A percentile compares a stretch with the other conserved stretches of the same genome.
Evolutionary conservation across 164 flowering plant species (phyloP).

Genomic region (Magnolia officinalis): DNA sequence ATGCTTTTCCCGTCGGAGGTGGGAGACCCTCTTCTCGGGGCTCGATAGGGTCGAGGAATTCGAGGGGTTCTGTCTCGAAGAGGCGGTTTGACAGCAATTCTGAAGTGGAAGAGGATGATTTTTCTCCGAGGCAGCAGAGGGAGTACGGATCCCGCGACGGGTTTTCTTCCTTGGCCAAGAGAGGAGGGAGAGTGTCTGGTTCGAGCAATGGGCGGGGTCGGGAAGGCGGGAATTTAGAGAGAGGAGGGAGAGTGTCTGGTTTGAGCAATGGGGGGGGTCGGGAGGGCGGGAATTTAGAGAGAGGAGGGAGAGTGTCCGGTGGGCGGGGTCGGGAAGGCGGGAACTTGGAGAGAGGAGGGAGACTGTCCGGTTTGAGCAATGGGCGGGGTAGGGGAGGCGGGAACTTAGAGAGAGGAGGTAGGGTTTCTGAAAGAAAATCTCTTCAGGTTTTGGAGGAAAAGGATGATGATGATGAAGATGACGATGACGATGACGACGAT

Average conservation of each 20-base stretch:
- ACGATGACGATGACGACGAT: neutral
- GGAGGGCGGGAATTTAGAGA: neutral
- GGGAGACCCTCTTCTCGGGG: no score
- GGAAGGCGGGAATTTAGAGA: neutral
- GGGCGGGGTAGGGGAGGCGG: neutral
- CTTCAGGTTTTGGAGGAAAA: neutral
- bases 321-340: no score
- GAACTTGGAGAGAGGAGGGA: neutral
- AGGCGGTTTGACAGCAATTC: slow-evolving; percentile 3
- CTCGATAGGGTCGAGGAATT: neutral
- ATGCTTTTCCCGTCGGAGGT: neutral
- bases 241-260: slow-evolving; percentile 3
- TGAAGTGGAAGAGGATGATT: slow-evolving; percentile 5
- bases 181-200: neutral
- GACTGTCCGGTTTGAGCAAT: neutral
- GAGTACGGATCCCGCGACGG: slow-evolving; percentile 21
- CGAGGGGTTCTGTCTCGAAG: neutral
- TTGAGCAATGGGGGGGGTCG: neutral
- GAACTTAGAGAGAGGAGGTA: neutral
- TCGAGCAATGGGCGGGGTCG: neutral
- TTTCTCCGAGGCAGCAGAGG: slow-evolving; percentile 50
- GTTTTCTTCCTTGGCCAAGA: neutral
- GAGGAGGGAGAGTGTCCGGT: neutral
- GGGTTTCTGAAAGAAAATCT: neutral
- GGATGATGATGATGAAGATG: neutral